Evolutionary conservation across 371 early-diverging fungal species (phyloP), one percentile per base, ranked within the genome.

Genomic region (Lichtheimia ornata): DNA sequence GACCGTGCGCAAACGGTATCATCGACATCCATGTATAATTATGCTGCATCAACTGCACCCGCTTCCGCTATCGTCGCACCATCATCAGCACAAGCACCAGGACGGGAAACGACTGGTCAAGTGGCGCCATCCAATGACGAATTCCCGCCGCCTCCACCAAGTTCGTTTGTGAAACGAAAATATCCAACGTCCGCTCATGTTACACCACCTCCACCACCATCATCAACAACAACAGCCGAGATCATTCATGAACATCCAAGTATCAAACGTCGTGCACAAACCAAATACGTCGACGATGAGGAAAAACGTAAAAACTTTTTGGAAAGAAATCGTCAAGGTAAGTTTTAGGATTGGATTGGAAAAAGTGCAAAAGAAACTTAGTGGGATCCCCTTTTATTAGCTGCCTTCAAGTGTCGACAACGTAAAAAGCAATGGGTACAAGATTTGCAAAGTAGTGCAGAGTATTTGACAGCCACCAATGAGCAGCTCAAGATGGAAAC

Each of bases 311-410:
- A 78, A 61, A 90, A 86, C 72, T 91, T 94, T 72, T 77, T 92
- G 71, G 94, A 92, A 71, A 81, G 92, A 59, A 92, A 92, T 72
- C 84, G 92, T 56, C 84, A 87, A 74, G 91, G 91, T 88, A 78
- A 64, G 53, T 53, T 40, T 44, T 9, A 12, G 42, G 20, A 18
- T 30, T 22, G 12, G 12, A 22, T 30, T 15, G 17, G 12, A 40
- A 24, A 53, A 4, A 30, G n/a, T 12, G 13, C 22, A 22, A 2
- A 25, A 27, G 6, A n/a, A n/a, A 27, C 25, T 28, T 49, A 18
- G 28, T 22, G 1, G 35, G 35, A 11, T 6, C 28, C 30, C 53
- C 22, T 22, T 20, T 25, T 12, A n/a, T n/a, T 74, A 69, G 89
- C 89, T 20, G 89, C 89, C 0, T 76, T 85, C 6, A 87, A 87